Percentiles rank a stretch among this genome's conserved stretches.
phyloP scores from a whole-genome alignment of 2,329 filamentous ascomycete species.

The Ophiostoma ulmi region DNA sequence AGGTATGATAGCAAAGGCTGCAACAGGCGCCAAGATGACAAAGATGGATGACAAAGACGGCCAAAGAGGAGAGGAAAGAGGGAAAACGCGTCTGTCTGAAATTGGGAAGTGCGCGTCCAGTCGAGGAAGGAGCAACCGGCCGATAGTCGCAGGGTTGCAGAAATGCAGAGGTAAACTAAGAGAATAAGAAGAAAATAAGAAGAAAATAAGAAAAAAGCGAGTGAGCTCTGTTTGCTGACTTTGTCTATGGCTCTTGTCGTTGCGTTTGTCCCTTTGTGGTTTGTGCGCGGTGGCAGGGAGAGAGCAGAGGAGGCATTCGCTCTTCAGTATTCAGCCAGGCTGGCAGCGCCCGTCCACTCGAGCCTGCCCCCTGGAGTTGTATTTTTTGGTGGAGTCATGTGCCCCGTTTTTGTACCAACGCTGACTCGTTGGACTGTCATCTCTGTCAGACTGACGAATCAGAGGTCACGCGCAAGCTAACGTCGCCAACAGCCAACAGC shows the following conservation, averaged over 20 bases:
- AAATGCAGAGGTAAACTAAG: background rate
- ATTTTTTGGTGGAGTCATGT: background rate
- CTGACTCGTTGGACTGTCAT: background rate
- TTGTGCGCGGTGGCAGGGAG: conserved; percentile 6
- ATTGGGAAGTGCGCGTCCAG: background rate
- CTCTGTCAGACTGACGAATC: background rate
- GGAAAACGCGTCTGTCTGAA: conserved; percentile 18
- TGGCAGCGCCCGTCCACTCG: background rate
- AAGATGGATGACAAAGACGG: background rate
- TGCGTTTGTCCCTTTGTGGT: background rate
- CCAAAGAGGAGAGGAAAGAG: background rate
- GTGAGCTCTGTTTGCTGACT: too few species aligned
- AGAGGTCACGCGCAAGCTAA: background rate
- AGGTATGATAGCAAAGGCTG: background rate
- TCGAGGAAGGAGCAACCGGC: background rate
- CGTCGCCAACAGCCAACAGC: background rate
- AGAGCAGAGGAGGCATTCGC: background rate
- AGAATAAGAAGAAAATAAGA: background rate
- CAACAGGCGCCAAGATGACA: background rate
- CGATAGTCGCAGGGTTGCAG: background rate
- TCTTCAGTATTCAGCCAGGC: background rate
- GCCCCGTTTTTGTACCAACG: background rate
- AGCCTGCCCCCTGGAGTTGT: background rate
- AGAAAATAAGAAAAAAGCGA: background rate
- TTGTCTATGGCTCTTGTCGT: background rate